These are phyloP conservation scores for Tricholoma terreum DNA, from an alignment of 768 basidiomycete species.

Conservation along the genomic window DNA sequence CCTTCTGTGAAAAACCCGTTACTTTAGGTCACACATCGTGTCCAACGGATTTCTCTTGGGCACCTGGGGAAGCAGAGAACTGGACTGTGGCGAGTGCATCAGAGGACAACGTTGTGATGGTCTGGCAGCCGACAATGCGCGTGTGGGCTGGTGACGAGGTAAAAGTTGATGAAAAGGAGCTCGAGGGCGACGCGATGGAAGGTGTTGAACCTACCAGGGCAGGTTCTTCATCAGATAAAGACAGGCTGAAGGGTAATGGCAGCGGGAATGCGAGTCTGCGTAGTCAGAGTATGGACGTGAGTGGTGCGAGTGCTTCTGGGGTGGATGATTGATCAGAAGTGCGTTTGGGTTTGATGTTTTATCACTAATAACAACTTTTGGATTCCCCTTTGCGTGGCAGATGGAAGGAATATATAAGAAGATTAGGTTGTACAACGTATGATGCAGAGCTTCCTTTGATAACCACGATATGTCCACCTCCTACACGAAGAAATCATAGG, in stretches of 20 bases:
- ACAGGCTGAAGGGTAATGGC: constrained; percentile 36
- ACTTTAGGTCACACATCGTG: constrained; percentile 78
- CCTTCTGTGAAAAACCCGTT: constrained; percentile 1
- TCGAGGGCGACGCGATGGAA: constrained; percentile 80
- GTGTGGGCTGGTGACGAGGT: constrained; percentile 91
- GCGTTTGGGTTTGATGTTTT: not conserved
- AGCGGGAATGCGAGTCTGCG: constrained; percentile 41
- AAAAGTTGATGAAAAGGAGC: constrained; percentile 78
- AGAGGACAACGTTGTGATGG: constrained; percentile 95
- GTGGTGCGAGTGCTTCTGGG: constrained; percentile 49
- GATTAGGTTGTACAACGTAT: constrained; percentile 1
- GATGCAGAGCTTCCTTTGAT: constrained; percentile 3
- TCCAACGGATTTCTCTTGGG: constrained; percentile 95
- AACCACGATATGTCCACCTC: not conserved
- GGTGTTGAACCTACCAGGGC: constrained; percentile 51
- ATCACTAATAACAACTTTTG: not conserved
- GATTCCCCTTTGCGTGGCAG: not conserved
- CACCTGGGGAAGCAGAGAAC: constrained; percentile 73
- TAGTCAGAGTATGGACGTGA: constrained; percentile 62
- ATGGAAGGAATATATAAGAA: not conserved
- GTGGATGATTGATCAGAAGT: constrained; percentile 40
- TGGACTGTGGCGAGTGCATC: constrained; percentile 89
- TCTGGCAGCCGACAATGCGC: constrained; percentile 95
- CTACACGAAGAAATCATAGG: constrained; percentile 36
- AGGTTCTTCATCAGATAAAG: constrained; percentile 24